Base-by-base conservation (phyloP, 2,329 filamentous ascomycete genomes). In the Xylariaceae sp. region DNA sequence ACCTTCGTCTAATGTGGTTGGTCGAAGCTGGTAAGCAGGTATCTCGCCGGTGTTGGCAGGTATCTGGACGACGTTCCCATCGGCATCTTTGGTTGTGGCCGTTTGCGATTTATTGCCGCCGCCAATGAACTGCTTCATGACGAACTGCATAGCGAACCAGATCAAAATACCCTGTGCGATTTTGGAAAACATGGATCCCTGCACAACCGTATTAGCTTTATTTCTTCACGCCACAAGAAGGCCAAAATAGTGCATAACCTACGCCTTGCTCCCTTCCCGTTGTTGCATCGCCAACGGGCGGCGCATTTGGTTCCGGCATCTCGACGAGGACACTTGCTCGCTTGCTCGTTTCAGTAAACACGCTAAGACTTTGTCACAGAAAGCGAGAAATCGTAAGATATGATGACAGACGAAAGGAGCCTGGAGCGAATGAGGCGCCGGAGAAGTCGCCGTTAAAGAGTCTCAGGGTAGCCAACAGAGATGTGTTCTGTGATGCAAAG, bases 1-100 rank as follows among this genome's bases (percentile, higher is more conserved):
- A 61, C 82, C 84, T 55, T 84, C 78, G 73, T 85, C 71, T 67
- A 86, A 75, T 54, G 72, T 69, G 55, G 77, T 72, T n/a, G 88
- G 86, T 45, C 88, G 83, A 56, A 86, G 77, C 48, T 79, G 76
- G 68, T 85, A 92, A 15, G 85, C 73, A 23, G 87, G 86, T 49
- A 91, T 84, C 16, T 75, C 75, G 44, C 75, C 80, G 24, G 76
- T 77, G 63, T 81, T 83, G 47, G 75, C 74, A 37, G 81, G 76
- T 18, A 84, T 78, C 55, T 76, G 76, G 59, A 85, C 74, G 13
- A 75, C 62, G 40, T 81, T 76, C 53, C 83, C 84, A 16, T 74
- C 72, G 50, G 81, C 76, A 53, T 81, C 76, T 63, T 76, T 77
- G 16, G 77, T 74, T 26, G 77, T 72, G 46, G 79, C 75, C 43